Conservation (phyloP, 129 eudicot species). For the Chrysanthemum lavandulifolium region DNA sequence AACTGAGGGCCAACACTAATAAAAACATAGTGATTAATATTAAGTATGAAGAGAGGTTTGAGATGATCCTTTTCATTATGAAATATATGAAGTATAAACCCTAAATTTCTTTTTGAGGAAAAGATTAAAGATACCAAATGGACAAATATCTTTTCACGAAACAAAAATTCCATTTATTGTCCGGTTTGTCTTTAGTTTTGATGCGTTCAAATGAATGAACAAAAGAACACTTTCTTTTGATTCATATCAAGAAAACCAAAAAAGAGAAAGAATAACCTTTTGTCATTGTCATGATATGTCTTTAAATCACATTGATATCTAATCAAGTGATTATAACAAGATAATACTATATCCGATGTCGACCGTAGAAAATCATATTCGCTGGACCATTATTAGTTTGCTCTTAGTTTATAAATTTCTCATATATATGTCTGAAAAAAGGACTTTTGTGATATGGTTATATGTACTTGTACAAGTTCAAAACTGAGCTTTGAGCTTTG, state of each 20-base stretch:
- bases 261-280: conserved; percentile 1
- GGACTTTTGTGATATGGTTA: too few relatives aligned
- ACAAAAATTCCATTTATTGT: conserved; percentile 24
- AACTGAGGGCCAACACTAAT: too few relatives aligned
- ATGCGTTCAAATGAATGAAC: conserved; percentile 21
- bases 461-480: neutral
- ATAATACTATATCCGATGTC: too few relatives aligned
- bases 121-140: conserved; percentile 9
- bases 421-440: too few relatives aligned
- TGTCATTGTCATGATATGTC: neutral
- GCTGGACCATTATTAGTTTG: too few relatives aligned
- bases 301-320: neutral
- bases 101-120: conserved; percentile 6
- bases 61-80: neutral
- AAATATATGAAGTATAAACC: neutral
- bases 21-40: too few relatives aligned
- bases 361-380: too few relatives aligned
- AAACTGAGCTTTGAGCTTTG: neutral
- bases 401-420: too few relatives aligned
- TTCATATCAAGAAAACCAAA: conserved; percentile 18
- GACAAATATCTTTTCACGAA: conserved; percentile 13
- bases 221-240: conserved; percentile 11
- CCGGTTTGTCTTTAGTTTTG: conserved; percentile 9
- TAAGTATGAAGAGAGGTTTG: too few relatives aligned
- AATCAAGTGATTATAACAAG: neutral